phyloP scores from a whole-genome alignment of 495 filamentous ascomycete species.

The Penicillium arizonense region DNA sequence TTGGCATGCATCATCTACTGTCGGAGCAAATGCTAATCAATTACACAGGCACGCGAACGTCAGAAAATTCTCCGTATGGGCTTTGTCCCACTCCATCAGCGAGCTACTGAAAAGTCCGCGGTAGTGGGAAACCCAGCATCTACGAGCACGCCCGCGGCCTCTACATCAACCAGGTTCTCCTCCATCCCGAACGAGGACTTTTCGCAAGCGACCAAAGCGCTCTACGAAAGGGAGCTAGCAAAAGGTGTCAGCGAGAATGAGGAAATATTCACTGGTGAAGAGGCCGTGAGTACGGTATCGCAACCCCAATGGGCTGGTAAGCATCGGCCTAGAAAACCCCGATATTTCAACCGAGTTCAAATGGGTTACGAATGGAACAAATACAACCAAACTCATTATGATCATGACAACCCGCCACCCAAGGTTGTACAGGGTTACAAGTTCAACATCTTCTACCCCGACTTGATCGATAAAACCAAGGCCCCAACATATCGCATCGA shows the following conservation, averaged over 20 bases:
- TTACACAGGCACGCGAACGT: constrained; percentile 54
- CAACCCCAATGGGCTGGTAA: constrained; percentile 85
- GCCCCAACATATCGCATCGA: constrained; percentile 95
- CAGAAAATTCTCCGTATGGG: constrained; percentile 65
- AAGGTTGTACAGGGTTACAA: constrained; percentile 99
- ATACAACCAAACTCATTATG: constrained; percentile 99
- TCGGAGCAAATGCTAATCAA: background rate
- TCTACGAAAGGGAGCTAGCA: constrained; percentile 92
- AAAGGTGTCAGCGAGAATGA: constrained; percentile 91
- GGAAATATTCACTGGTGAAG: constrained; percentile 93
- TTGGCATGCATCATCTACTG: background rate
- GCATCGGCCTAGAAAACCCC: constrained; percentile 87
- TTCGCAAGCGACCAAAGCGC: constrained; percentile 83
- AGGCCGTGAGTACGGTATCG: constrained; percentile 63
- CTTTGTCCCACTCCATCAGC: constrained; percentile 63
- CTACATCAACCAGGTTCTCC: constrained; percentile 69
- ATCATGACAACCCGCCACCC: constrained; percentile 96
- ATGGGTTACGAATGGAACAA: constrained; percentile 99
- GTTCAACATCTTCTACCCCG: constrained; percentile 99
- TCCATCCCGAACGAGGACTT: constrained; percentile 78
- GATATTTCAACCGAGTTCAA: constrained; percentile 97
- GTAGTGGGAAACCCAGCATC: constrained; percentile 26
- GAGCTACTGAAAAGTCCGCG: constrained; percentile 46
- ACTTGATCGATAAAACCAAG: constrained; percentile 93
- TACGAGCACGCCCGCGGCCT: constrained; percentile 31